Base-by-base conservation (phyloP, 78 protist species). In the Diacronema lutheri region DNA sequence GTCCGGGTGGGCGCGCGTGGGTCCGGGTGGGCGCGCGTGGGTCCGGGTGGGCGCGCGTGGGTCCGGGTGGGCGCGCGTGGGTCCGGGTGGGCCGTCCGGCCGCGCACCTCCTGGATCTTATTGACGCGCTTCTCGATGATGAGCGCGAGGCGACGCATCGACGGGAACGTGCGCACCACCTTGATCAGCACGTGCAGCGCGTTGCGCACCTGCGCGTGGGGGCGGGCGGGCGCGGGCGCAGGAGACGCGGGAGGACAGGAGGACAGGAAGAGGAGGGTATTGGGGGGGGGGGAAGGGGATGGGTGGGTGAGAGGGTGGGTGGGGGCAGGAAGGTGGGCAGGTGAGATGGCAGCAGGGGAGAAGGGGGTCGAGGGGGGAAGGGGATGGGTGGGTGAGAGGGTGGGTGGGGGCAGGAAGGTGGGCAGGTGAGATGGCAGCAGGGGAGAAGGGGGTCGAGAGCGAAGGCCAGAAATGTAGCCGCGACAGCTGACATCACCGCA, bases 151-250 rank as follows among this genome's bases (percentile, higher is more conserved):
- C 41, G 41, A 20, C n/a, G 40, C 64, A 74, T 50, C 64, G 4
- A 26, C 31, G 81, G 81, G 62, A 74, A 74, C 29, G 50, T 50
- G 16, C 31, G 41, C n/a, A 50, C 25, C 29, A 26, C 9, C 19
- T 56, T 56, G n/a, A 56, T 71, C 38, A 71, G 79, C 57, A 71
- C 79, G 79, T 71, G 79, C 14, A 71, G 58, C 38, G 58, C 79
- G 57, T 71, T 74, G 81, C 81, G 81, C 58, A 41, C 37, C 46
- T 35, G 19, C 1, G n/a, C n/a, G n/a, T n/a, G n/a, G n/a, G n/a
- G n/a, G n/a, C n/a, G n/a, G n/a, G n/a, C n/a, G n/a, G n/a, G n/a
- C n/a, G n/a, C 46, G 46, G 33, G 66, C 33, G 20, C 7, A 1
- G 7, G 31, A 26, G 9, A 5, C 35, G 33, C 66, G 0, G 10